phyloP scores from a whole-genome alignment of 1,284 basidiomycete genomes.

The Ceratobasidium sp. region DNA sequence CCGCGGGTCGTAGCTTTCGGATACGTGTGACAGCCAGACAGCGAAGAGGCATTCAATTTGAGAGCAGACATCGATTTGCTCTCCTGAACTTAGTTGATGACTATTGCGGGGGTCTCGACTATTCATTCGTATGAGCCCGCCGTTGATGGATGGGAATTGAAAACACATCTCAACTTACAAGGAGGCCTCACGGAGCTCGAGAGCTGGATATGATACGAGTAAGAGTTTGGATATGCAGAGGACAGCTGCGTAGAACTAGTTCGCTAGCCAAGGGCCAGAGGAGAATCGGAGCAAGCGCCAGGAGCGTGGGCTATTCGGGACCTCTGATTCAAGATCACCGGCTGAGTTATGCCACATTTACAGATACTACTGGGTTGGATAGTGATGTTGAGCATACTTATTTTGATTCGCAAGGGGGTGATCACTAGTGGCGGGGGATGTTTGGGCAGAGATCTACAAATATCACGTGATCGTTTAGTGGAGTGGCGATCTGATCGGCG shows the following conservation, averaged over 20 bases:
- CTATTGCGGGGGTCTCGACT: background rate
- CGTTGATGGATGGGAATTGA: slow-evolving; percentile 1
- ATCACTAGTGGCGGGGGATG: slow-evolving; percentile 14
- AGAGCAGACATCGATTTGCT: background rate
- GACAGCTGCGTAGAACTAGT: background rate
- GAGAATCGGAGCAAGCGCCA: background rate
- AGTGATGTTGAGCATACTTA: no score
- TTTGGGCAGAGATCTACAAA: background rate
- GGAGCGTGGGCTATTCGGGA: background rate
- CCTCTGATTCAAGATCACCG: no score
- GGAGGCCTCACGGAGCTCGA: background rate
- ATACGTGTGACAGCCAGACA: background rate
- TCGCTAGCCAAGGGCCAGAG: background rate
- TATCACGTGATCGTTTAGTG: background rate
- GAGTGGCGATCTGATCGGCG: slow-evolving; percentile 8
- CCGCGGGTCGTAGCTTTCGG: background rate
- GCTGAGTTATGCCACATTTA: no score
- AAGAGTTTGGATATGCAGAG: background rate
- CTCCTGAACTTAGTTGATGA: background rate
- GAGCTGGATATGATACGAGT: background rate
- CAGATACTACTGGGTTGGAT: no score
- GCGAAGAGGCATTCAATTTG: slow-evolving; percentile 20
- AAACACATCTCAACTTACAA: background rate
- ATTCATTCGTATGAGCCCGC: background rate
- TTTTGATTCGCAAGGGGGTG: no score